Base-by-base conservation (phyloP, 1,284 basidiomycete genomes). In the Apiotrichum porosum region DNA sequence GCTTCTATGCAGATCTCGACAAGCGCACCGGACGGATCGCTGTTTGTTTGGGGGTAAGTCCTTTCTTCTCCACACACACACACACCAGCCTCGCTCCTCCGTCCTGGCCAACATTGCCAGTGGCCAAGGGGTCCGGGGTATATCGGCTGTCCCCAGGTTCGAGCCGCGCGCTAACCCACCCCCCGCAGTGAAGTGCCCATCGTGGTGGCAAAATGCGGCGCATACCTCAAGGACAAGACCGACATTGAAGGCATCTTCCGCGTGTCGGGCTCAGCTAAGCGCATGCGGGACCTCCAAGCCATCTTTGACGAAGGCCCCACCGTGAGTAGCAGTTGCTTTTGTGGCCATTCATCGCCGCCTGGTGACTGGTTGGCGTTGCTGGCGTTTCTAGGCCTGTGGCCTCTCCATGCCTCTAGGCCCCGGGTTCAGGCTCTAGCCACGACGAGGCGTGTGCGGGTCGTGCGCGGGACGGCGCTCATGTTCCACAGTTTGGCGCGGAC, bases 221-320 rank as follows among this genome's bases (percentile, higher is more conserved):
- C 92, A 35, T 86, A 89, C 76, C 81, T 97, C 54, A 97, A 97
- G 71, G 86, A 90, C 74, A 86, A 86, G 60, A 90, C 90, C 19
- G 90, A 94, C 71, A 83, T 94, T n/a, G 83, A 89, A 65, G 94
- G 94, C 17, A 88, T 90, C 1, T 98, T 98, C 71, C 87, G 95
- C 39, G 87, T 97, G 49, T 88, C 85, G 56, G 92, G 92, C 18
- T 93, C 89, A 30, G 86, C 83, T 57, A 95, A 90, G 73, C 84
- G 94, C 33, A 98, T 97, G 88, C 84, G 89, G 47, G 92, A 97
- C 39, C 80, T 98, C 15, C 94, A 97, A 69, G 82, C 84, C 6
- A 77, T 83, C 18, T 98, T 98, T 63, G 93, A 98, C 68, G 75
- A 81, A 26, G 86, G 89, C 18, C 91, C 93, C 51, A 79, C 84